Evolutionary conservation across 1,284 basidiomycete species (phyloP).

Genomic region (Irpex lacteus): DNA sequence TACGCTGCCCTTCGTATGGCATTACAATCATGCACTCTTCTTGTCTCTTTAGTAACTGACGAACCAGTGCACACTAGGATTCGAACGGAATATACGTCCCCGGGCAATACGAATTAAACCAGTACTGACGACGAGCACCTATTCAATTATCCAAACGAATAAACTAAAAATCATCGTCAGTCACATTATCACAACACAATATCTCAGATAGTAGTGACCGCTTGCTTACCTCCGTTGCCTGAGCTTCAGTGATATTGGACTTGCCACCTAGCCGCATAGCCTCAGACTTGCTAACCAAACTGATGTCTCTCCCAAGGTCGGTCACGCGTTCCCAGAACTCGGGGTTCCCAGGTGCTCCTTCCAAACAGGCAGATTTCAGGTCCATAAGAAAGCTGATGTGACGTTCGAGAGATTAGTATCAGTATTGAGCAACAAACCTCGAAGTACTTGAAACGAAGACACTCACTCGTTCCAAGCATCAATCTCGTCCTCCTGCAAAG

Average conservation of each 20-base stretch:
- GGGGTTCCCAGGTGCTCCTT: constrained; percentile 51
- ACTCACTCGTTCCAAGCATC: constrained; percentile 74
- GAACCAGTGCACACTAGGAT: no score
- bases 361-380: constrained; percentile 52
- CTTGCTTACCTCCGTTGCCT: constrained; percentile 21
- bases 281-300: constrained; percentile 63
- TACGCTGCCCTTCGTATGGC: no score
- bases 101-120: no score
- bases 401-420: neutral
- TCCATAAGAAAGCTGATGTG: constrained; percentile 52
- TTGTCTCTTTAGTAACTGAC: no score
- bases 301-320: constrained; percentile 47
- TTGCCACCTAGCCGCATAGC: constrained; percentile 53
- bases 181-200: neutral
- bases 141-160: neutral
- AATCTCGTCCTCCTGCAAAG: constrained; percentile 69
- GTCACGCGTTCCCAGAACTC: constrained; percentile 64
- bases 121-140: no score
- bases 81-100: no score
- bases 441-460: neutral
- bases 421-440: no score
- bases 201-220: neutral
- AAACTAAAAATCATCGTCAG: neutral
- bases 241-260: constrained; percentile 49
- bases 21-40: no score